Evolutionary conservation across 495 filamentous ascomycete species (phyloP).

Genomic region (Pseudomonodictys pantanalensis): DNA sequence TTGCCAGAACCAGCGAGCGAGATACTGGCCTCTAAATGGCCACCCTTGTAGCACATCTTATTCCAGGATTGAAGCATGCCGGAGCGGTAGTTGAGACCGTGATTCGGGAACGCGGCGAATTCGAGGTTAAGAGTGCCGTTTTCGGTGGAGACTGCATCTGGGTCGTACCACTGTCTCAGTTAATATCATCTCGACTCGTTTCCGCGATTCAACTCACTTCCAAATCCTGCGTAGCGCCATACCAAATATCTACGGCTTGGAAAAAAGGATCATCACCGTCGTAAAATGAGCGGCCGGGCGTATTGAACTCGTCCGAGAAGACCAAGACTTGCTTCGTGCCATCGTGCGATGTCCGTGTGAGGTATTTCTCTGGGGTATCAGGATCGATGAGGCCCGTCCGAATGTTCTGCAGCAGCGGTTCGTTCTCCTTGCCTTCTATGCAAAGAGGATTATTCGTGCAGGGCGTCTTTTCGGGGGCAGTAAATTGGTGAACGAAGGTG

Average conservation of each 20-base stretch:
- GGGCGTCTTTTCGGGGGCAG: constrained; percentile 35
- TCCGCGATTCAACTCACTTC: constrained; percentile 49
- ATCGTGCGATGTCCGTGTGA: constrained; percentile 54
- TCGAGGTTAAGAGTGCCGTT: constrained; percentile 65
- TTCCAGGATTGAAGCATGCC: constrained; percentile 87
- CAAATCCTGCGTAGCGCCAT: constrained; percentile 72
- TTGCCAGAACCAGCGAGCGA: constrained; percentile 71
- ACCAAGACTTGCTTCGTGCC: constrained; percentile 65
- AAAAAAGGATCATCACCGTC: constrained; percentile 71
- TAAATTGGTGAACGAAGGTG: constrained; percentile 52
- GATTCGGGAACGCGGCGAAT: constrained; percentile 66
- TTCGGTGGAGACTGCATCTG: constrained; percentile 67
- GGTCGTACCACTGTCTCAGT: constrained; percentile 66
- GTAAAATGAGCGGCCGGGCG: constrained; percentile 68
- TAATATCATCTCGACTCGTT: background rate
- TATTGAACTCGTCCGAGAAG: constrained; percentile 81
- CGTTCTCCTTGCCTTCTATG: constrained; percentile 53
- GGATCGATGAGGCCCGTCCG: constrained; percentile 65
- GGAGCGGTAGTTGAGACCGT: constrained; percentile 68
- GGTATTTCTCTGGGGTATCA: constrained; percentile 62
- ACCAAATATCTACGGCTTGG: constrained; percentile 73
- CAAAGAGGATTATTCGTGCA: constrained; percentile 53
- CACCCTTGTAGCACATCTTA: constrained; percentile 73
- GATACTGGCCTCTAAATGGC: constrained; percentile 71
- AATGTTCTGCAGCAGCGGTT: constrained; percentile 58